Percentiles rank a stretch among this genome's conserved stretches.
Conservation (phyloP, 2,329 filamentous ascomycete species). For the Alternaria novae-zelandiae region DNA sequence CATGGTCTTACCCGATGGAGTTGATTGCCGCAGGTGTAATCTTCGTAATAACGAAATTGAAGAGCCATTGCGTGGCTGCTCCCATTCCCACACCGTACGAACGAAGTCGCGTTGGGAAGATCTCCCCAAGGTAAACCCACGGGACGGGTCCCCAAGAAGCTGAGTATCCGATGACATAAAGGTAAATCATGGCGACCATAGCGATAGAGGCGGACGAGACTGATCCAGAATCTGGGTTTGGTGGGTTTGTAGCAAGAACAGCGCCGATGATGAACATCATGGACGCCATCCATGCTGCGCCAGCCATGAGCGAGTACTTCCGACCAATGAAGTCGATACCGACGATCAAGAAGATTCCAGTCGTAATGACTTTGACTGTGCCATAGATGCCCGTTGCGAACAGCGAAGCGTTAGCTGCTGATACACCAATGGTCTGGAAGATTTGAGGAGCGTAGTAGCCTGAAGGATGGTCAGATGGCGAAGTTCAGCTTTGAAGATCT, state of each 20-base stretch:
- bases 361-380: slow-evolving; percentile 74
- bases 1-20: background rate
- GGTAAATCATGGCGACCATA: slow-evolving; percentile 74
- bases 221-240: slow-evolving; percentile 18
- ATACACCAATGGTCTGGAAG: slow-evolving; percentile 70
- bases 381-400: slow-evolving; percentile 64
- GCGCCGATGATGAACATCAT: slow-evolving; percentile 71
- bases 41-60: slow-evolving; percentile 70
- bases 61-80: slow-evolving; percentile 75
- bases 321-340: slow-evolving; percentile 71
- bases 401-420: slow-evolving; percentile 42
- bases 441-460: slow-evolving; percentile 75
- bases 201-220: slow-evolving; percentile 61
- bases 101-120: slow-evolving; percentile 74
- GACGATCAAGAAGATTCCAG: slow-evolving; percentile 72
- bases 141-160: slow-evolving; percentile 74
- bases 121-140: slow-evolving; percentile 77
- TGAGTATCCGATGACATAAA: slow-evolving; percentile 76
- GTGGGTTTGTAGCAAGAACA: slow-evolving; percentile 59
- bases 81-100: slow-evolving; percentile 72
- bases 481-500: background rate
- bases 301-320: slow-evolving; percentile 69
- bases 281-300: slow-evolving; percentile 66
- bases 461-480: slow-evolving; percentile 35
- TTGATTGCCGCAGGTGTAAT: slow-evolving; percentile 65